phyloP scores from a whole-genome alignment of 2,329 filamentous ascomycete species.

The Ophiostoma sp. region DNA sequence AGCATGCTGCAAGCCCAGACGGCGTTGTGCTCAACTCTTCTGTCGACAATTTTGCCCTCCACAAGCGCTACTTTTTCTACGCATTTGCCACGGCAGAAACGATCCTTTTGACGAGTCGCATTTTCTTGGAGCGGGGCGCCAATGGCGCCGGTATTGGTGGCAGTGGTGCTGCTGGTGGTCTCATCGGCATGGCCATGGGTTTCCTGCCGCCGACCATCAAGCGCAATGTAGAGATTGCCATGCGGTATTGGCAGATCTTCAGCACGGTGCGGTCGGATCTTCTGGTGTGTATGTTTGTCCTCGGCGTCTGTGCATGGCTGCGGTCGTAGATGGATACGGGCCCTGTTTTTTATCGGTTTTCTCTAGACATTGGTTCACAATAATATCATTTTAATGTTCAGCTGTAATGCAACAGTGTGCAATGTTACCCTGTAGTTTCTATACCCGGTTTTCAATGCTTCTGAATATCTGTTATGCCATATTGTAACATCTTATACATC shows the following conservation, averaged over 20 bases:
- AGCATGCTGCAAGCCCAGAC: constrained; percentile 34
- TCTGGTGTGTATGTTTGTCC: constrained; percentile 73
- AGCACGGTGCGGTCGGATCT: constrained; percentile 70
- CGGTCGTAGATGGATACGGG: constrained; percentile 30
- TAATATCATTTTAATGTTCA: not conserved
- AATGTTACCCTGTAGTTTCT: not conserved
- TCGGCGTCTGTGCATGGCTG: constrained; percentile 59
- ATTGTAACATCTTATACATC: no score
- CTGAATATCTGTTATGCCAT: no score
- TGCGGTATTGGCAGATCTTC: constrained; percentile 70
- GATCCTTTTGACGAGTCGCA: constrained; percentile 68
- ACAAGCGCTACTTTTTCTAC: constrained; percentile 61
- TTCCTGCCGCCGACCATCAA: constrained; percentile 66
- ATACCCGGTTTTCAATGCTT: not conserved
- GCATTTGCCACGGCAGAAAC: constrained; percentile 79
- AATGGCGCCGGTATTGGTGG: not conserved
- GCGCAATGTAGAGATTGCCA: constrained; percentile 60
- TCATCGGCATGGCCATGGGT: constrained; percentile 62
- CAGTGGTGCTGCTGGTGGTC: constrained; percentile 57
- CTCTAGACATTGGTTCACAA: not conserved
- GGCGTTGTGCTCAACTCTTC: constrained; percentile 9
- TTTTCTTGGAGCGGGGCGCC: constrained; percentile 63
- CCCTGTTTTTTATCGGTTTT: not conserved
- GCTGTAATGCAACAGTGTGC: not conserved
- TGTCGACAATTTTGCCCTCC: constrained; percentile 24